phyloP scores from a whole-genome alignment of 1,139 yeast species.

The Arxiozyma telluris region DNA sequence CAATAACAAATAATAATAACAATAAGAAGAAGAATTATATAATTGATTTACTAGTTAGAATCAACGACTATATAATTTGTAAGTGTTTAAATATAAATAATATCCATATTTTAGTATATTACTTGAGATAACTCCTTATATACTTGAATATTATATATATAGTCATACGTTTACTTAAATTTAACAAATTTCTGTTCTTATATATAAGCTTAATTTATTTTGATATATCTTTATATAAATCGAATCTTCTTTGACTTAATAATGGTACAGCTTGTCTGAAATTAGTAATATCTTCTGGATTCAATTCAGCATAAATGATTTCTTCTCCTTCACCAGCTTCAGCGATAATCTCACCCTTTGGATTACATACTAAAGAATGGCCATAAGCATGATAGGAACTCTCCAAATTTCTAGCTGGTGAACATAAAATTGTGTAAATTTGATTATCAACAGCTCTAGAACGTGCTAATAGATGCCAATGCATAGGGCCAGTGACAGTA shows the following conservation, averaged over 20 bases:
- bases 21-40: too few relatives aligned
- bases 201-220: not conserved
- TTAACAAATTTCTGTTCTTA: not conserved
- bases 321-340: slow-evolving; percentile 86
- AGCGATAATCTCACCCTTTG: slow-evolving; percentile 66
- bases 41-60: too few relatives aligned
- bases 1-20: too few relatives aligned
- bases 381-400: slow-evolving; percentile 83
- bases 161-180: not conserved
- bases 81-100: too few relatives aligned
- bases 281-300: slow-evolving; percentile 49
- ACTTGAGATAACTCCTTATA: too few relatives aligned
- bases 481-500: slow-evolving; percentile 91
- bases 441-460: slow-evolving; percentile 89
- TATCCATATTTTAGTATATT: too few relatives aligned
- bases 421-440: slow-evolving; percentile 66
- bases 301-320: slow-evolving; percentile 70
- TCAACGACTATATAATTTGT: too few relatives aligned
- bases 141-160: not conserved
- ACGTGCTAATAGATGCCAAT: slow-evolving; percentile 82
- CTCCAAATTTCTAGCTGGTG: slow-evolving; percentile 76
- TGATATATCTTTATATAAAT: slow-evolving; percentile 62
- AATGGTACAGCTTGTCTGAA: slow-evolving; percentile 74
- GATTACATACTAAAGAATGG: slow-evolving; percentile 81
- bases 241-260: slow-evolving; percentile 71